Base-by-base conservation (phyloP, 164 flowering plant species). In the Annona cherimola region DNA sequence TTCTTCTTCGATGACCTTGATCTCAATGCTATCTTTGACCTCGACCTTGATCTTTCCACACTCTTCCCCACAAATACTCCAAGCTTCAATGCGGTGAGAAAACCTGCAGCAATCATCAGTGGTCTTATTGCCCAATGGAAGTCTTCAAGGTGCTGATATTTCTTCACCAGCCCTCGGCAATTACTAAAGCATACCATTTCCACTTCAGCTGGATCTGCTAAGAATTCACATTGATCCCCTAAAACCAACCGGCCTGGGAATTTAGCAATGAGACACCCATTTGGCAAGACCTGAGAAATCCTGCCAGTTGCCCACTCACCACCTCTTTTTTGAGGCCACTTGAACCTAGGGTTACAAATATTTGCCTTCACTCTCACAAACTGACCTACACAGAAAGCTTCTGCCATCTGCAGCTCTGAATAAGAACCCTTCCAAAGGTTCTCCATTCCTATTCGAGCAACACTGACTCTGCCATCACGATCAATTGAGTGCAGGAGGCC, bases 51-150 rank as follows among this genome's bases (percentile, higher is more conserved):
- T 65, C 82, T 80, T 75, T 85, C 78, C 42, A 86, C 20, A 73
- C 75, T 88, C 79, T 76, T 88, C 39, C 90, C 94, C 60, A 84
- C 79, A 67, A 83, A 81, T 45, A 82, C 60, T 0, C 97, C 97
- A 1, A 91, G 54, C 74, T 87, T 92, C 84, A 91, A 76, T 0
- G 94, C 97, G 40, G 97, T 85, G 60, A 94, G 85, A 4, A 94
- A 73, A 44, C 99, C 93, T 69, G 91, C 61, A 2, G 94, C 88
- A 61, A 91, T 82, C 19, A 92, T 63, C 62, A 92, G 78, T 3
- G 99, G 99, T 71, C 99, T 87, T 43, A 94, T 87, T 14, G 89
- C 86, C 99, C 99, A 92, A 79, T 94, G 99, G 66, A 88, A 87
- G 81, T 92, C 97, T 85, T 92, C 99, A 42, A 94, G 84, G 79